Evolutionary conservation across 148 eudicot genomes (phyloP), one percentile per base, ranked within the genome.

Genomic region (Oxyria digyna): DNA sequence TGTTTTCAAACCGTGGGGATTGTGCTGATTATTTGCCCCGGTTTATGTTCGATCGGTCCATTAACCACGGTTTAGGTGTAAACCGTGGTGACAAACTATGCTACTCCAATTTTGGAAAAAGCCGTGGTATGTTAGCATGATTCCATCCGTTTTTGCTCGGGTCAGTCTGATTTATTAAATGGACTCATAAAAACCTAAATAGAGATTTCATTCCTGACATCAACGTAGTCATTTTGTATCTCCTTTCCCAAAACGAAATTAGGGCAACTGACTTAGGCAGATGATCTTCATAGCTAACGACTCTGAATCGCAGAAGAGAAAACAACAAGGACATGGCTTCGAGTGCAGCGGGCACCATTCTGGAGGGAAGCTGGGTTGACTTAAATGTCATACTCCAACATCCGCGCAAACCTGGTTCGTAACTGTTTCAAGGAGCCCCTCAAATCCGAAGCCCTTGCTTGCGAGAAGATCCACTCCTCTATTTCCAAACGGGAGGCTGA

Each of bases 361-460:
- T 87, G 98, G 98, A 94, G 97, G 54, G 71, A 88, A 62, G 98
- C 97, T 6, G 98, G 98, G 90, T n/a, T 94, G 98, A 94, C 98
- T 0, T 94, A 94, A 85, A 80, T 90, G 8, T 77, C 87, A 15
- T 94, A 94, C 74, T 88, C 98, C 4, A 94, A 94, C 78, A 79
- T 88, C 11, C 90, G 98, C 43, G 97, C 98, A 0, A 94, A 79
- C 69, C 49, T 86, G 38, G 96, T 90, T 38, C 79, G 98, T 69
- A 88, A 90, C 72, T 94, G 98, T 74, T 88, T 94, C 73, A 94
- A 94, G 57, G 97, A 94, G 73, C 97, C 98, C 40, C 50, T 74
- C 80, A 87, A 76, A 76, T 74, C 98, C 42, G 87, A 90, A 69
- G 84, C 86, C 35, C 14, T 87, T 32, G 46, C 71, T 46, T 82